Base-by-base conservation (phyloP, 148 eudicot genomes). In the Rhododendron mucronatum region DNA sequence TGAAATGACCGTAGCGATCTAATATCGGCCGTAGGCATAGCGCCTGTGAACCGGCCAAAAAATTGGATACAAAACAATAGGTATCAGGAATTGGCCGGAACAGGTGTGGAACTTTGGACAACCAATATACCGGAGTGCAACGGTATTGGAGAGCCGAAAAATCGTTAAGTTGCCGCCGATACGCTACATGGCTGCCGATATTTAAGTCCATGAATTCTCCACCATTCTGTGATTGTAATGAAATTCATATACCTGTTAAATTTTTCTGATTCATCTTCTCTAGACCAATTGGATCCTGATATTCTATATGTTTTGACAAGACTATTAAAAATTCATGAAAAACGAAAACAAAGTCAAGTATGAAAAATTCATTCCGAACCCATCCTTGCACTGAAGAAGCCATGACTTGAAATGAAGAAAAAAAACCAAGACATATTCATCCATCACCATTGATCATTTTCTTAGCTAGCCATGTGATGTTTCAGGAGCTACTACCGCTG, bases 401-500 rank as follows among this genome's bases (percentile, higher is more conserved):
- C 23, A 57, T 16, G 63, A 57, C 63, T 57, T 57, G 63, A 57
- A 57, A 16, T 14, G 63, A 18, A 57, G 63, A 57, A 57, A 18
- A 4, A 57, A 15, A 15, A 30, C 30, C 18, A 53, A 53, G 59
- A 15, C 59, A 53, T 53, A 11, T 12, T 2, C 59, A 53, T 53
- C 59, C 20, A 53, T 53, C 59, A 21, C 1, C 63, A 57, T 4
- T 57, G 63, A 57, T 57, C 6, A 57, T 57, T 16, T 57, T 16
- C 21, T 57, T 41, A 41, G 45, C 45, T 57, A 4, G 23, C 23
- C 63, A 57, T 57, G 18, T 57, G 63, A 57, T 57, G 63, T 57
- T 57, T 33, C 93, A 97, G 99, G 99, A 97, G 99, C 89, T 97
- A 97, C 79, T 97, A 94, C 51, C 92, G 99, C 4, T 97, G 99